Evolutionary conservation across 139 green algal genomes (phyloP), one percentile per base, ranked within the genome.

Genomic region (Zygnema cylindricum): DNA sequence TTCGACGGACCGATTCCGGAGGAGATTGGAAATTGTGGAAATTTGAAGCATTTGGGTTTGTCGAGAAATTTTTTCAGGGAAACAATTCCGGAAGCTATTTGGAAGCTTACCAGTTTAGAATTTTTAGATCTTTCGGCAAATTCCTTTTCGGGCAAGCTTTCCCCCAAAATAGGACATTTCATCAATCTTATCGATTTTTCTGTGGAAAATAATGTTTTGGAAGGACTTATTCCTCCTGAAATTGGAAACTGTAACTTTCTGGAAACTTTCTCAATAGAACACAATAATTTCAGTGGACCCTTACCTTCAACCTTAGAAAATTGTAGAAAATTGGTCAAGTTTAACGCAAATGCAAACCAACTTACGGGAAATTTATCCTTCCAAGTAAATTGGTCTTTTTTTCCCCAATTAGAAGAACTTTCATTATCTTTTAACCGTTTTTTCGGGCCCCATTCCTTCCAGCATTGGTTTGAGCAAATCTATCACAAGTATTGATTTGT

Each of bases 241-340:
- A 63, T 63, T 16, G 7, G 16, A 25, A 16, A 25, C 49, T 63
- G 49, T 63, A 7, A 63, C 49, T 63, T 63, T 63, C 16, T 63
- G 49, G 49, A 63, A 63, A 25, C 49, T 7, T 7, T 63, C n/a
- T n/a, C n/a, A n/a, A 63, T 63, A 25, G 7, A 63, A 7, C 49
- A 63, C 16, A 63, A 63, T 16, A 43, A 30, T 0, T 33, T 90
- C 49, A 76, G 76, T 33, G 85, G 85, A 33, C 79, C 79, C 82
- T 21, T 90, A 32, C 85, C 85, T 43, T 0, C 33, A 0, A 76
- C 49, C 23, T 35, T 88, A 36, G 49, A 43, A 41, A 82, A 82
- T 33, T 43, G 25, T 35, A 32, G 23, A 2, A 7, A 76, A 41
- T 55, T 87, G 3, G n/a, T 16, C 35, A 25, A 63, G 7, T 63